Base-by-base conservation (phyloP, 148 eudicot species). In the Vaccinium vitisidaea region DNA sequence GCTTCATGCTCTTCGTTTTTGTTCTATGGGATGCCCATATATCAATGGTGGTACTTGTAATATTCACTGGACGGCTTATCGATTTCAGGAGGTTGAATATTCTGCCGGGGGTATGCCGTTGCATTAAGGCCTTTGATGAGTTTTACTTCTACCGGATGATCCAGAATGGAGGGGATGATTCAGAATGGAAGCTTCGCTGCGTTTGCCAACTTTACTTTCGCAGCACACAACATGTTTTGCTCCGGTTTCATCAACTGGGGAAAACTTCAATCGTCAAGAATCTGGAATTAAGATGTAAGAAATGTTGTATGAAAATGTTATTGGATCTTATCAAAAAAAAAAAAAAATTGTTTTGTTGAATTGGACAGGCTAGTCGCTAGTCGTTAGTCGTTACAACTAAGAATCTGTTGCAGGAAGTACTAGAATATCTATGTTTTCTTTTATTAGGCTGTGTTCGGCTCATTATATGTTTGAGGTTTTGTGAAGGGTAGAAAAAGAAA, bases 31-130 rank as follows among this genome's bases (percentile, higher is more conserved):
- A 78, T 78, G 36, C 80, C 80, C 23, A 30, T 61, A 52, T 32
- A n/a, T 14, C 36, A n/a, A 80, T 18, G 12, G 55, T 39, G 14
- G 27, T 46, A 27, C 21, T 7, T 11, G 48, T 39, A 48, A 30
- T 25, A 16, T 56, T 74, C n/a, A 74, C 2, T n/a, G 7, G 23
- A 53, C 77, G 82, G 32, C 70, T 71, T 50, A 16, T 11, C 70
- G 11, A 49, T 83, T 74, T 81, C 92, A 95, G 97, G 99, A 93
- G 85, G 94, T 94, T 36, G 99, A 96, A 89, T 94, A 88, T 88
- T 92, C 99, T 23, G 94, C 94, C 69, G 98, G 99, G n/a, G 97
- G 94, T 77, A 49, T 88, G 46, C 92, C 92, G 43, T 83, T 92
- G 43, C 70, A 80, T 63, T 93, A 86, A 86, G 65, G 73, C 14